Conservation (phyloP, 257 asterid genomes). For the Primulina tabacum region DNA sequence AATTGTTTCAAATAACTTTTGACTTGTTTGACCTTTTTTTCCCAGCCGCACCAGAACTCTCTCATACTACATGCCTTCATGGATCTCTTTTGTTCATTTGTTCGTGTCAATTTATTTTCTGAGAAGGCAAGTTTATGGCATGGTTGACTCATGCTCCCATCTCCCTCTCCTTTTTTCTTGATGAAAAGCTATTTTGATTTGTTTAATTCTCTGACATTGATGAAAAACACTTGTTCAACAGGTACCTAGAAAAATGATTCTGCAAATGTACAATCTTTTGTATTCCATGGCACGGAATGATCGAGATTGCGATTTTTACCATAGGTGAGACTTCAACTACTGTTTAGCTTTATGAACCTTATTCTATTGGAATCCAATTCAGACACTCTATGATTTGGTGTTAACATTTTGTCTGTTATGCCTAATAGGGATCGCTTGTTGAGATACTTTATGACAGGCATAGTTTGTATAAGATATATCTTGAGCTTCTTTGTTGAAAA, state of each 20-base stretch:
- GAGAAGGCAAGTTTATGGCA: slow-evolving; percentile 66
- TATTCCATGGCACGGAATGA: slow-evolving; percentile 81
- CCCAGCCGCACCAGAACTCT: slow-evolving; percentile 98
- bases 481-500: slow-evolving; percentile 9
- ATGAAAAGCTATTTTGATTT: slow-evolving; percentile 15
- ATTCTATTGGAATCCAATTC: slow-evolving; percentile 17
- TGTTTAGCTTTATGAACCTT: slow-evolving; percentile 14
- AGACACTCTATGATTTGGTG: slow-evolving; percentile 5
- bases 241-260: slow-evolving; percentile 96
- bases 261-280: slow-evolving; percentile 87
- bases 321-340: slow-evolving; percentile 50
- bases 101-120: slow-evolving; percentile 89
- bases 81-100: slow-evolving; percentile 98
- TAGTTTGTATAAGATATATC: slow-evolving; percentile 12
- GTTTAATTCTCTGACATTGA: slow-evolving; percentile 21
- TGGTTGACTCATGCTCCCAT: slow-evolving; percentile 12
- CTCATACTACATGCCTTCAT: slow-evolving; percentile 95
- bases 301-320: slow-evolving; percentile 96
- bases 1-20: slow-evolving; percentile 13
- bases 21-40: slow-evolving; percentile 31
- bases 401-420: too few species aligned
- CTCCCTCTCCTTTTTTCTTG: slow-evolving; percentile 9
- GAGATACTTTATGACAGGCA: not conserved
- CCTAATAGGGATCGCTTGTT: not conserved
- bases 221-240: slow-evolving; percentile 32